Conservation (phyloP, 257 asterid genomes). For the Fraxinus cuspidata region DNA sequence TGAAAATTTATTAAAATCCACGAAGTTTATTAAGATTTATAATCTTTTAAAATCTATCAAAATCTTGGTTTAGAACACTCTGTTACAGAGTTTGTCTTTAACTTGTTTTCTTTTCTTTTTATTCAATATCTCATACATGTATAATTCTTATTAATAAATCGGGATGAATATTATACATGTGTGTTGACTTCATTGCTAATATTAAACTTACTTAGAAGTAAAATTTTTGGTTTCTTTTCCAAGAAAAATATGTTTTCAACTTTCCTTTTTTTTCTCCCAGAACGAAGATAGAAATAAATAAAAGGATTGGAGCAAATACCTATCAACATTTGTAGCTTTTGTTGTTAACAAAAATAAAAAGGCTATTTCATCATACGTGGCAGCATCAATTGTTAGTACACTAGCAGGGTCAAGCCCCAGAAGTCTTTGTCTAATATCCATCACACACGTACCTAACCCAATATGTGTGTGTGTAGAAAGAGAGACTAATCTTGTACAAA, state of each 20-base stretch:
- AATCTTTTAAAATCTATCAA: too few relatives aligned
- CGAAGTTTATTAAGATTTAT: too few relatives aligned
- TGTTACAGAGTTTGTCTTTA: background rate
- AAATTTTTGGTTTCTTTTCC: too few relatives aligned
- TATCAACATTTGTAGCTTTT: slow-evolving; percentile 8
- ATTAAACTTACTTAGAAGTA: too few relatives aligned
- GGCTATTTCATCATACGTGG: slow-evolving; percentile 7
- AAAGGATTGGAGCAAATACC: background rate
- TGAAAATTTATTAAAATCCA: too few relatives aligned
- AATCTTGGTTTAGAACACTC: too few relatives aligned
- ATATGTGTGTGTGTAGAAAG: slow-evolving; percentile 6
- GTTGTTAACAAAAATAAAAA: background rate
- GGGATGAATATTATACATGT: too few relatives aligned
- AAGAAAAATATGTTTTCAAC: background rate
- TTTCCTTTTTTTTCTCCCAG: background rate
- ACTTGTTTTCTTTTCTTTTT: background rate
- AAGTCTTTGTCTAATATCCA: slow-evolving; percentile 28
- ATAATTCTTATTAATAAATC: too few relatives aligned
- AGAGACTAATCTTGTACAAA: slow-evolving; percentile 12
- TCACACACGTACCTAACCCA: slow-evolving; percentile 34
- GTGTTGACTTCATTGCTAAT: too few relatives aligned
- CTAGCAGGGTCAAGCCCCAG: slow-evolving; percentile 26
- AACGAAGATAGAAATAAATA: background rate
- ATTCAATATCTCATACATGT: background rate
- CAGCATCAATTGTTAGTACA: slow-evolving; percentile 26